Evolutionary conservation across 768 basidiomycete genomes (phyloP).

Genomic region (Obba rivulosa): DNA sequence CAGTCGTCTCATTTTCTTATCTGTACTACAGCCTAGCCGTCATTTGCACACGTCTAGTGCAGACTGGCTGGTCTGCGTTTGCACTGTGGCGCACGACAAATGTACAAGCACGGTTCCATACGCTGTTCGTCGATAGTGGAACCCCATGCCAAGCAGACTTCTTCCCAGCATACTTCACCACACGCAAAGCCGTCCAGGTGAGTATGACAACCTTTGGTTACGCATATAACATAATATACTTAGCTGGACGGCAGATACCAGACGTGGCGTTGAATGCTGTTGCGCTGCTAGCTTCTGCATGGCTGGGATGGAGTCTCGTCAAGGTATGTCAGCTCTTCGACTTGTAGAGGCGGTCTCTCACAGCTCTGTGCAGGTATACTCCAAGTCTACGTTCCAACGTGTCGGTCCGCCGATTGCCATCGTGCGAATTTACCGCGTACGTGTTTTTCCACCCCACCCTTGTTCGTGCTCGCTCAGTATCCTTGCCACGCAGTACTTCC

Average conservation of each 20-base stretch:
- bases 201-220: too few relatives aligned
- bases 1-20: not conserved
- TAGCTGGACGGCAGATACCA: slow-evolving; percentile 33
- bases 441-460: not conserved
- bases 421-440: slow-evolving; percentile 45
- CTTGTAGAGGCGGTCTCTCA: not conserved
- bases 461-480: not conserved
- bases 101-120: slow-evolving; percentile 28
- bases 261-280: slow-evolving; percentile 42
- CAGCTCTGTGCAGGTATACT: slow-evolving; percentile 33
- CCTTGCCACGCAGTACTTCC: slow-evolving; percentile 37
- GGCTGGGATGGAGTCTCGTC: slow-evolving; percentile 42
- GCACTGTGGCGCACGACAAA: slow-evolving; percentile 41
- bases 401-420: slow-evolving; percentile 49
- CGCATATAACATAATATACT: too few relatives aligned
- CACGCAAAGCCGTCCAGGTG: slow-evolving; percentile 39
- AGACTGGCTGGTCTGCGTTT: slow-evolving; percentile 48
- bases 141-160: slow-evolving; percentile 47
- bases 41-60: slow-evolving; percentile 38
- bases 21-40: slow-evolving; percentile 37
- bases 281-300: slow-evolving; percentile 36
- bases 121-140: slow-evolving; percentile 32
- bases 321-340: slow-evolving; percentile 23
- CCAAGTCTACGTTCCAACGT: slow-evolving; percentile 41
- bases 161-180: slow-evolving; percentile 39